These are phyloP conservation scores for Styphnolobium japonicum DNA, from an alignment of 306 rosid genomes.

Conservation along the genomic window DNA sequence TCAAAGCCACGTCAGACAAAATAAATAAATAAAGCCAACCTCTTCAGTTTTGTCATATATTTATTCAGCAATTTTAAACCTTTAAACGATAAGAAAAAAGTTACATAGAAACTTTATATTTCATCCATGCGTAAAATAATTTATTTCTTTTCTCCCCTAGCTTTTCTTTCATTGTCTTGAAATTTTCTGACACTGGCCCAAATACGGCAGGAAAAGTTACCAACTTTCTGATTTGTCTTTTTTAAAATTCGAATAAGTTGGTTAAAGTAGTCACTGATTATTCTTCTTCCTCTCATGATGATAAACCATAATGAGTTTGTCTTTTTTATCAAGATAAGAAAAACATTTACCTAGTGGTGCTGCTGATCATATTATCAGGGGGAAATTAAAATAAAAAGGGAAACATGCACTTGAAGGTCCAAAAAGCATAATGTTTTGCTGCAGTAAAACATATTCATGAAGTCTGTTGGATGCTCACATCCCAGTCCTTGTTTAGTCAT, in stretches of 20 bases:
- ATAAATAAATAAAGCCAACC: constrained; percentile 31
- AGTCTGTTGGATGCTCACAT: constrained; percentile 44
- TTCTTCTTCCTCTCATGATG: background rate
- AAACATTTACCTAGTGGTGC: constrained; percentile 30
- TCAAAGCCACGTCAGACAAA: background rate
- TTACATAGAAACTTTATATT: background rate
- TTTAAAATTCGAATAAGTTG: constrained; percentile 22
- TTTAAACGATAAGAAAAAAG: constrained; percentile 17
- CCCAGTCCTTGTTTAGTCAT: constrained; percentile 37
- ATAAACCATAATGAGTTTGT: constrained; percentile 33
- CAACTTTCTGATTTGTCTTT: background rate
- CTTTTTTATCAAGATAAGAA: constrained; percentile 41
- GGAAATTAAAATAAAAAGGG: background rate
- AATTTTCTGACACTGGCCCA: background rate
- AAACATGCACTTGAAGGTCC: constrained; percentile 32
- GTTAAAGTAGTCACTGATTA: constrained; percentile 44
- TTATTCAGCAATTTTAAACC: constrained; percentile 27
- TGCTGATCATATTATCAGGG: constrained; percentile 12
- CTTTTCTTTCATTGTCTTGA: background rate
- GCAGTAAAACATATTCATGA: constrained; percentile 59
- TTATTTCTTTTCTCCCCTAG: background rate
- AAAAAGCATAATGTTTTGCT: constrained; percentile 29
- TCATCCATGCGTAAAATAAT: background rate
- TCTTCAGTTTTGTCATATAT: constrained; percentile 23
- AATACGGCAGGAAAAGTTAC: background rate